Percentiles rank a stretch among this genome's conserved stretches.
Conservation (phyloP, 352 stramenopile species). For the Phytophthora meadii region DNA sequence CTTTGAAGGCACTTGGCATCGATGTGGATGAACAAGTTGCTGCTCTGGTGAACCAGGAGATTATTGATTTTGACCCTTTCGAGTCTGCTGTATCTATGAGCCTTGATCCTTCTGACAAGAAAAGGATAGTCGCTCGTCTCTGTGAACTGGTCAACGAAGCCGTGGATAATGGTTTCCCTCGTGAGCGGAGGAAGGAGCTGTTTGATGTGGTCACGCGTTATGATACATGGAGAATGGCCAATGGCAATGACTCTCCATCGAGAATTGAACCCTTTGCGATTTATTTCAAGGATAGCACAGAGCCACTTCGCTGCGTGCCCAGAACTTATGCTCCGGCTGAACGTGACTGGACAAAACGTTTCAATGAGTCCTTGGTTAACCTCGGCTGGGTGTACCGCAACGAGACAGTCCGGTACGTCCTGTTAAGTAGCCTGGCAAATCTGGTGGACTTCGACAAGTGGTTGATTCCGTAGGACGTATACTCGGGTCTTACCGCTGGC, state of each 20-base stretch:
- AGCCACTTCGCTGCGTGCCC: background rate
- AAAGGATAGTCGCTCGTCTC: background rate
- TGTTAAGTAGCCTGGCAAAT: no score
- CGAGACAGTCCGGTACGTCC: background rate
- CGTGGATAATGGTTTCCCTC: background rate
- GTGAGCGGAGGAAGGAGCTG: background rate
- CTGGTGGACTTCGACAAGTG: no score
- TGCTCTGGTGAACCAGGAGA: background rate
- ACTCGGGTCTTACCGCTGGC: no score
- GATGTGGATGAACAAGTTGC: background rate
- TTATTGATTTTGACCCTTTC: background rate
- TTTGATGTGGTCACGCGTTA: background rate
- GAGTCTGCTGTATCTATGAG: background rate
- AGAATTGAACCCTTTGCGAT: conserved; percentile 1
- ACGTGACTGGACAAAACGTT: background rate
- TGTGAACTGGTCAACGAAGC: background rate
- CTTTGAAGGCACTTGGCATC: background rate
- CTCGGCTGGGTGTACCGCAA: background rate
- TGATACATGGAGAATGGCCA: background rate
- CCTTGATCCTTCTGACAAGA: conserved; percentile 1
- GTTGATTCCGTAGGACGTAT: no score
- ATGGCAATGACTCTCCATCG: background rate
- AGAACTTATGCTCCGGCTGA: background rate
- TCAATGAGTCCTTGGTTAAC: background rate
- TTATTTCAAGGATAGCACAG: background rate